These are phyloP conservation scores for Scopulariopsis brevicaulis DNA, from an alignment of 2,329 filamentous ascomycete species.

Conservation along the genomic window DNA sequence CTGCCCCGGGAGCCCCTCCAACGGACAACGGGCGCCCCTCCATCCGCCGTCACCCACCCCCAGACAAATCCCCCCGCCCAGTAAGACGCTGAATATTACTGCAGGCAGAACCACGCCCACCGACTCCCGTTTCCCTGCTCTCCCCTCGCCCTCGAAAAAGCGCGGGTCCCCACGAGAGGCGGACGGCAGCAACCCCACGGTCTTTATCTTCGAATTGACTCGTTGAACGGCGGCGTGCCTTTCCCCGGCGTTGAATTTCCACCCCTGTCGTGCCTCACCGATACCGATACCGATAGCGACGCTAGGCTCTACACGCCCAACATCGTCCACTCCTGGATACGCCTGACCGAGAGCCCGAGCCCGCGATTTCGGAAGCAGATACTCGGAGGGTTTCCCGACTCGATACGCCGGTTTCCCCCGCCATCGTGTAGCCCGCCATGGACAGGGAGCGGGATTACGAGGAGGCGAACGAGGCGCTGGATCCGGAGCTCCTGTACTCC, in stretches of 20 bases:
- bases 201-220: too few species aligned
- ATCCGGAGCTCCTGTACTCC: constrained; percentile 86
- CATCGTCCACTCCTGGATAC: too few species aligned
- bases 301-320: too few species aligned
- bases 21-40: neutral
- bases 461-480: constrained; percentile 45
- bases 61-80: neutral
- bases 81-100: neutral
- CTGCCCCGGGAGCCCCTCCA: neutral
- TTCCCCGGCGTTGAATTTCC: too few species aligned
- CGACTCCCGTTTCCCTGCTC: neutral
- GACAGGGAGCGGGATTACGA: constrained; percentile 35
- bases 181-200: too few species aligned
- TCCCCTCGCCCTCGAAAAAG: neutral
- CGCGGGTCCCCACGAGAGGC: too few species aligned
- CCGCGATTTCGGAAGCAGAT: neutral
- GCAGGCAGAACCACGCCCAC: neutral
- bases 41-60: neutral
- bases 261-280: too few species aligned
- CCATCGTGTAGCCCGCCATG: constrained; percentile 22
- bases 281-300: too few species aligned
- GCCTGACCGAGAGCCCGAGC: neutral
- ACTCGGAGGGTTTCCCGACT: neutral
- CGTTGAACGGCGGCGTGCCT: too few species aligned
- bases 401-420: neutral